phyloP scores from a whole-genome alignment of 148 eudicot genomes.

The Chenopodium suecicum region DNA sequence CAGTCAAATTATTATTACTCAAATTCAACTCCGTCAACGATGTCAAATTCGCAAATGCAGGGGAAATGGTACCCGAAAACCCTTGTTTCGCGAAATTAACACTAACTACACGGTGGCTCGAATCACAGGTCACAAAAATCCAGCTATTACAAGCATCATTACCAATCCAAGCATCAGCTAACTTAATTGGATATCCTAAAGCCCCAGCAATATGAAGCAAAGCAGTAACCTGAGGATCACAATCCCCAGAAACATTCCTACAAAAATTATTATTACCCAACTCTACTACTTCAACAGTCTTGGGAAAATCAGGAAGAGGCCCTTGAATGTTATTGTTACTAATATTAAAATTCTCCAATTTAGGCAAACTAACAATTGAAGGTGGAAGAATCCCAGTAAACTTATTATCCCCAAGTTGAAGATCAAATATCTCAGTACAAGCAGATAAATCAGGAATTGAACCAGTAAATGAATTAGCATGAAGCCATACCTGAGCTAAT shows the following conservation, averaged over 20 bases:
- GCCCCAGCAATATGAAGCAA: conserved; percentile 40
- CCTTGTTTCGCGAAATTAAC: conserved; percentile 46
- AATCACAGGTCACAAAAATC: conserved; percentile 44
- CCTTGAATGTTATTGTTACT: conserved; percentile 54
- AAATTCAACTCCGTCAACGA: conserved; percentile 40
- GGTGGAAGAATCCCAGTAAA: conserved; percentile 49
- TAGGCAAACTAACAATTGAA: conserved; percentile 33
- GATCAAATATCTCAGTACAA: conserved; percentile 38
- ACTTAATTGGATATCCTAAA: conserved; percentile 39
- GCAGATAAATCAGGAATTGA: conserved; percentile 50
- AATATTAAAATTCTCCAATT: conserved; percentile 32
- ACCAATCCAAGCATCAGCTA: conserved; percentile 40
- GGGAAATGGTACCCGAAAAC: conserved; percentile 49
- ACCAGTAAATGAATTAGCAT: conserved; percentile 50
- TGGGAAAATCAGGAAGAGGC: conserved; percentile 31
- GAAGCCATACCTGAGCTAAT: conserved; percentile 49
- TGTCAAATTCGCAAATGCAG: conserved; percentile 48
- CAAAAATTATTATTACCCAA: conserved; percentile 39
- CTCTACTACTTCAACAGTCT: background rate
- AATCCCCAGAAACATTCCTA: conserved; percentile 31
- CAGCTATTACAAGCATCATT: conserved; percentile 49
- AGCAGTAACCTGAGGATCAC: conserved; percentile 48
- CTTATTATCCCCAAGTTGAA: conserved; percentile 44
- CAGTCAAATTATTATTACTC: conserved; percentile 56
- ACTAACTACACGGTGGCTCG: conserved; percentile 26